These are phyloP conservation scores for Patellaria atrata DNA, from an alignment of 495 filamentous ascomycete species.

Conservation along the genomic window DNA sequence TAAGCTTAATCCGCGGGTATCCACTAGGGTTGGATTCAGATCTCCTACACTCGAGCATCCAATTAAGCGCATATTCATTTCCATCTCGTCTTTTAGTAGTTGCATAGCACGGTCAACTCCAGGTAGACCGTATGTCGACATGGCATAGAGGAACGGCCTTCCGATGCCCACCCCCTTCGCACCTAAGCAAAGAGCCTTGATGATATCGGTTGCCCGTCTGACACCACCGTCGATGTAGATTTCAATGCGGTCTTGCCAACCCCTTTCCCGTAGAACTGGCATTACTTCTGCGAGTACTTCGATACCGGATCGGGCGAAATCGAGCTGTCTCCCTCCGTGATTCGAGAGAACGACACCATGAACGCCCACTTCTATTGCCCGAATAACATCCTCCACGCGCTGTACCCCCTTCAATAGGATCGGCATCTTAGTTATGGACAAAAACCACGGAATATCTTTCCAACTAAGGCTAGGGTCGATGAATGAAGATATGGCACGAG, in stretches of 20 bases:
- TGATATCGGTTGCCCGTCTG: slow-evolving; percentile 80
- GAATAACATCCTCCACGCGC: slow-evolving; percentile 84
- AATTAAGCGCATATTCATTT: slow-evolving; percentile 96
- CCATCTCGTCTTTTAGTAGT: slow-evolving; percentile 93
- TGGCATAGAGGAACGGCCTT: slow-evolving; percentile 86
- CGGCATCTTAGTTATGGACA: slow-evolving; percentile 84
- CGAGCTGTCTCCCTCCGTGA: slow-evolving; percentile 94
- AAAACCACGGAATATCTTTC: slow-evolving; percentile 94
- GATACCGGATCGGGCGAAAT: slow-evolving; percentile 79
- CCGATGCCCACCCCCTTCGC: slow-evolving; percentile 91
- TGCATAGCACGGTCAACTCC: slow-evolving; percentile 90
- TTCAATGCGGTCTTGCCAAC: slow-evolving; percentile 73
- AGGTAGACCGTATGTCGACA: slow-evolving; percentile 78
- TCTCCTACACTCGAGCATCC: slow-evolving; percentile 61
- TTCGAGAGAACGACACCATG: slow-evolving; percentile 93
- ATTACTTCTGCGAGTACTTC: slow-evolving; percentile 94
- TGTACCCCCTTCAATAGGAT: slow-evolving; percentile 96
- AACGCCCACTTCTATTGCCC: slow-evolving; percentile 67
- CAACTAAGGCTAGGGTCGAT: slow-evolving; percentile 85
- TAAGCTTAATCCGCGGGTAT: slow-evolving; percentile 53
- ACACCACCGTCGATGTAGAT: slow-evolving; percentile 86
- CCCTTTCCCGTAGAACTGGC: slow-evolving; percentile 74
- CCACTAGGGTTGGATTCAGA: slow-evolving; percentile 63
- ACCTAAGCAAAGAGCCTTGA: slow-evolving; percentile 89
- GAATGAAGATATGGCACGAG: slow-evolving; percentile 83